Evolutionary conservation across 257 asterid genomes (phyloP).

Genomic region (Forsythia suspensa): DNA sequence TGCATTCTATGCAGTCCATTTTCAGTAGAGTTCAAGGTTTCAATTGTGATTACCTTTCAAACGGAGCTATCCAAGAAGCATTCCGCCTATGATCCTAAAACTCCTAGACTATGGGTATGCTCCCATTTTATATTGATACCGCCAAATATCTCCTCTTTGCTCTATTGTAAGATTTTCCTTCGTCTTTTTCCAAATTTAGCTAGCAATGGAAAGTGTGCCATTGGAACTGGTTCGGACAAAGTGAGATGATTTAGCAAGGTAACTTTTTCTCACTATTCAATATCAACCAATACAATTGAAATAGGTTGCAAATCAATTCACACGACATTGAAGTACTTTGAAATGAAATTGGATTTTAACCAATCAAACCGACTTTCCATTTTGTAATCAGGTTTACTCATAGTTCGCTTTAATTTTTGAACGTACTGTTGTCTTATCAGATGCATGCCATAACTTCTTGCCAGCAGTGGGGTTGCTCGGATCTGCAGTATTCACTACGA

Average conservation of each 20-base stretch:
- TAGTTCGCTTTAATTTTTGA: background rate
- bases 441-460: background rate
- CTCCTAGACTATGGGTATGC: slow-evolving; percentile 70
- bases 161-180: background rate
- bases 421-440: background rate
- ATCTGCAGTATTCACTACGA: background rate
- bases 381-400: background rate
- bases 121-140: background rate
- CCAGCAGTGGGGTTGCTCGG: background rate
- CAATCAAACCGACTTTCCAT: background rate
- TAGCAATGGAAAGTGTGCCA: slow-evolving; percentile 75
- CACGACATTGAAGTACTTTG: background rate
- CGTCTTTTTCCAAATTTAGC: slow-evolving; percentile 31
- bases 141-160: background rate
- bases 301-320: slow-evolving; percentile 2
- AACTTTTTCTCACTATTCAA: background rate
- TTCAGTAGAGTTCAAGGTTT: slow-evolving; percentile 76
- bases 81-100: slow-evolving; percentile 43
- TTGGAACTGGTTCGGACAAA: slow-evolving; percentile 69
- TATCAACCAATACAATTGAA: background rate
- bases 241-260: slow-evolving; percentile 52
- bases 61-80: slow-evolving; percentile 54
- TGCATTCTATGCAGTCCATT: slow-evolving; percentile 59
- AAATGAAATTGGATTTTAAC: background rate
- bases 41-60: slow-evolving; percentile 58